Evolutionary conservation across 352 stramenopile species (phyloP).

Genomic region (Phytophthora pistaciae): DNA sequence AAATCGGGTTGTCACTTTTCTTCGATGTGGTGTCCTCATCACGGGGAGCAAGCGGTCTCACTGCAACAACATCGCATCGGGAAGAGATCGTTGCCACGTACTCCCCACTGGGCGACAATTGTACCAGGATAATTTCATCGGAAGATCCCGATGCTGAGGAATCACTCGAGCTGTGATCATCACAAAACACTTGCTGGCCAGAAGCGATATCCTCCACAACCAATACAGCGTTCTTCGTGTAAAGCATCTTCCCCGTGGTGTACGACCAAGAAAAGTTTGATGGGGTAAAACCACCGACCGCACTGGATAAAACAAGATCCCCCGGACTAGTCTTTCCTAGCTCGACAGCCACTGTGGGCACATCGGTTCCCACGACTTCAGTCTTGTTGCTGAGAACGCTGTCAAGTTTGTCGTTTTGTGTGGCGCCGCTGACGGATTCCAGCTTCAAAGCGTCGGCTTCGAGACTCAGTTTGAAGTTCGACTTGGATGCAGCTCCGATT

Average conservation of each 20-base stretch:
- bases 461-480: conserved; percentile 44
- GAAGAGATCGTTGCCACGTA: conserved; percentile 36
- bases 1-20: not conserved
- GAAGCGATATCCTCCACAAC: conserved; percentile 51
- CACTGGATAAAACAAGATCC: conserved; percentile 14
- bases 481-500: conserved; percentile 35
- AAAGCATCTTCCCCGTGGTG: conserved; percentile 42
- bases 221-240: conserved; percentile 21
- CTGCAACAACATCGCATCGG: conserved; percentile 22
- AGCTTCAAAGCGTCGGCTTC: conserved; percentile 48
- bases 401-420: conserved; percentile 2
- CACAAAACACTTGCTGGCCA: conserved; percentile 31
- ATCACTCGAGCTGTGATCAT: conserved; percentile 2
- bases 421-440: conserved; percentile 1
- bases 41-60: conserved; percentile 20
- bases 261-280: conserved; percentile 44
- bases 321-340: not conserved
- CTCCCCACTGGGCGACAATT: conserved; percentile 34
- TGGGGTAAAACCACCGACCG: conserved; percentile 25
- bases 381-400: conserved; percentile 21
- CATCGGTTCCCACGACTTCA: not conserved
- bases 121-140: conserved; percentile 37
- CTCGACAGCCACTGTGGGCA: conserved; percentile 3
- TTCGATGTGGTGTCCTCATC: not conserved
- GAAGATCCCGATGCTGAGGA: not conserved